A percentile compares a stretch with the other conserved stretches of the same genome.
These are phyloP conservation scores for Cyberlindnera euphorbiae DNA, from an alignment of 805 yeast species.

Conservation along the genomic window DNA sequence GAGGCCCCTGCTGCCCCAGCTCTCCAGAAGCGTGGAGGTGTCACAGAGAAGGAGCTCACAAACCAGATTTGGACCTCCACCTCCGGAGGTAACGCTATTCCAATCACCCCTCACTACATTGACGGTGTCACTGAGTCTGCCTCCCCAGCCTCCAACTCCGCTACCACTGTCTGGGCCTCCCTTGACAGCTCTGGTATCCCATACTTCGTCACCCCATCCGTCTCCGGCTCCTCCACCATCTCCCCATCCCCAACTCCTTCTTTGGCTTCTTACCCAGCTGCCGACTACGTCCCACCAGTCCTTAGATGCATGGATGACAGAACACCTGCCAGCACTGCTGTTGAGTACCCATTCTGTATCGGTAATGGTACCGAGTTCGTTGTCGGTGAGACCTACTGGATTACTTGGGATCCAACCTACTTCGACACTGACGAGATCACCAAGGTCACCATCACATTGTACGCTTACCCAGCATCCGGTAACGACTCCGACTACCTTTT, in stretches of 20 bases:
- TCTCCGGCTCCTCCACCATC: slow-evolving; percentile 29
- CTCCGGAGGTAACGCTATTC: slow-evolving; percentile 28
- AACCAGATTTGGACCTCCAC: slow-evolving; percentile 34
- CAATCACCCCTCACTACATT: slow-evolving; percentile 49
- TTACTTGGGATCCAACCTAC: slow-evolving; percentile 44
- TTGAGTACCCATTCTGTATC: slow-evolving; percentile 40
- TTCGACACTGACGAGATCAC: slow-evolving; percentile 35
- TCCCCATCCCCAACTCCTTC: slow-evolving; percentile 42
- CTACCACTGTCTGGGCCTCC: slow-evolving; percentile 41
- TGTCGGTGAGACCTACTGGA: slow-evolving; percentile 45
- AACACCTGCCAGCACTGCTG: slow-evolving; percentile 28
- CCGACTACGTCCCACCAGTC: slow-evolving; percentile 40
- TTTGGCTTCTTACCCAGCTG: slow-evolving; percentile 28
- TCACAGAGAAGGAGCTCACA: slow-evolving; percentile 19
- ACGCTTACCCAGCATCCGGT: slow-evolving; percentile 33
- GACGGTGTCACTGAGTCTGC: slow-evolving; percentile 40
- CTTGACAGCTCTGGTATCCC: slow-evolving; percentile 42
- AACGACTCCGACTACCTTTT: slow-evolving; percentile 28
- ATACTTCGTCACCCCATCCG: slow-evolving; percentile 36
- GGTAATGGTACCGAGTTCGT: slow-evolving; percentile 39
- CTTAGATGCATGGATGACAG: slow-evolving; percentile 40
- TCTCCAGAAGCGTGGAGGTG: slow-evolving; percentile 19
- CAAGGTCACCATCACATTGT: slow-evolving; percentile 30
- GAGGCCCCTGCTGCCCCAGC: slow-evolving; percentile 17
- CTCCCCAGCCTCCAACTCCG: slow-evolving; percentile 33